phyloP scores from a whole-genome alignment of 352 stramenopile species.

The Pythium guiyangense region DNA sequence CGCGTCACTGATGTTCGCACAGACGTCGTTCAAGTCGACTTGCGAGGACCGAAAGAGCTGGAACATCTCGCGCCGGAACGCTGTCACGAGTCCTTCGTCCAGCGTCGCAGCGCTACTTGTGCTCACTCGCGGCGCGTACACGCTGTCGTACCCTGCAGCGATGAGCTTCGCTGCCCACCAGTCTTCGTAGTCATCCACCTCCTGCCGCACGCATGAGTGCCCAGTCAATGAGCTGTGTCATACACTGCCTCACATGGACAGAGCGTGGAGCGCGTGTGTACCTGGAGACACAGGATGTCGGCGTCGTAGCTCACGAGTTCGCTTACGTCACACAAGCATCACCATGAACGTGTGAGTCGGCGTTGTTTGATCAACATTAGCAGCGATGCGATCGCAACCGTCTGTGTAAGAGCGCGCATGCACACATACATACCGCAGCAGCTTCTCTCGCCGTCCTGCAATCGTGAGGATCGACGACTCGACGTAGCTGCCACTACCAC shows the following conservation, averaged over 20 bases:
- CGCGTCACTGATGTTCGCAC: constrained; percentile 26
- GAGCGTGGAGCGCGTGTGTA: not conserved
- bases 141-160: constrained; percentile 71
- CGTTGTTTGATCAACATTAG: not conserved
- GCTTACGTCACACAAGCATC: constrained; percentile 11
- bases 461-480: constrained; percentile 48
- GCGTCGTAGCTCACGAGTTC: constrained; percentile 77
- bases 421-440: constrained; percentile 34
- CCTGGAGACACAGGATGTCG: constrained; percentile 84
- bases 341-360: not conserved
- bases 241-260: not conserved
- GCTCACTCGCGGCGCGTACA: constrained; percentile 42
- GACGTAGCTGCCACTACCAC: constrained; percentile 45
- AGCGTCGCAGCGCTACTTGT: constrained; percentile 12
- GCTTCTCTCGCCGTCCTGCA: constrained; percentile 36
- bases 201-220: constrained; percentile 18
- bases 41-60: constrained; percentile 66
- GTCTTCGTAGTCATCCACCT: constrained; percentile 87
- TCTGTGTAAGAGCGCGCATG: not conserved
- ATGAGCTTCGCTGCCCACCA: constrained; percentile 75
- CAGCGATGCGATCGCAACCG: not conserved
- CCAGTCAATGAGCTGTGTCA: too few relatives aligned
- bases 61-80: constrained; percentile 67
- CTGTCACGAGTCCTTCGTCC: constrained; percentile 76
- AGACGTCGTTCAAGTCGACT: constrained; percentile 60